Percentiles rank a stretch among this genome's conserved stretches.
phyloP scores from a whole-genome alignment of 768 basidiomycete genomes.

The Trametes cinnabarina region DNA sequence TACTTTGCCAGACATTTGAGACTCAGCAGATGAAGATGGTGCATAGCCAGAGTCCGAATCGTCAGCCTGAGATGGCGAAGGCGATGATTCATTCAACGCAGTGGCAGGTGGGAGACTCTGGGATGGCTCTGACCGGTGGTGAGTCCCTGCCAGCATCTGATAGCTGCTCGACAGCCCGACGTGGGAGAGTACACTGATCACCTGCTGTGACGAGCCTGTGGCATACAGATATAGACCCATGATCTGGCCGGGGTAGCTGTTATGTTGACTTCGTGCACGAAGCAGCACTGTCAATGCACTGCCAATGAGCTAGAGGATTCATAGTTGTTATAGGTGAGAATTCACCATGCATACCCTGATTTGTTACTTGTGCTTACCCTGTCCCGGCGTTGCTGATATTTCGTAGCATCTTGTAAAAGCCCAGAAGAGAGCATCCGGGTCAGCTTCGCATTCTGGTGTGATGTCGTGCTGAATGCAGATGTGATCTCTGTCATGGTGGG shows the following conservation, averaged over 20 bases:
- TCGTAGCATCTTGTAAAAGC: too few species aligned
- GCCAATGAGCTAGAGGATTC: too few species aligned
- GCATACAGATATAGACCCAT: slow-evolving; percentile 34
- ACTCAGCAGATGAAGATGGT: too few species aligned
- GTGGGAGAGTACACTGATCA: slow-evolving; percentile 29
- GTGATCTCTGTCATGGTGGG: slow-evolving; percentile 8
- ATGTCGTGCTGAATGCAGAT: neutral
- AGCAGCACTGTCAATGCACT: neutral
- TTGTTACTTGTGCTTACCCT: too few species aligned
- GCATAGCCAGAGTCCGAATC: too few species aligned
- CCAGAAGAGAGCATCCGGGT: too few species aligned
- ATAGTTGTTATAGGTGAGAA: neutral
- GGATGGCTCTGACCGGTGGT: slow-evolving; percentile 13
- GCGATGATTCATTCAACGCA: too few species aligned
- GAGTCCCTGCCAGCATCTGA: slow-evolving; percentile 23
- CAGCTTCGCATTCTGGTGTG: neutral
- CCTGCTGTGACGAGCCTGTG: slow-evolving; percentile 33
- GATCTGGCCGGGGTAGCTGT: slow-evolving; percentile 30
- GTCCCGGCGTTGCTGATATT: too few species aligned
- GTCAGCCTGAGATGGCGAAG: too few species aligned
- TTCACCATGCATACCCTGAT: neutral
- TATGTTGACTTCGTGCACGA: slow-evolving; percentile 32
- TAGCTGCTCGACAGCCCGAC: slow-evolving; percentile 35
- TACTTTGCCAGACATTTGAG: too few species aligned
- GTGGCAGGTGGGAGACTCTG: too few species aligned